Percentiles rank a stretch among this genome's conserved stretches.
These are phyloP conservation scores for Diaporthe vexans DNA, from an alignment of 2,329 filamentous ascomycete species.

Conservation along the genomic window DNA sequence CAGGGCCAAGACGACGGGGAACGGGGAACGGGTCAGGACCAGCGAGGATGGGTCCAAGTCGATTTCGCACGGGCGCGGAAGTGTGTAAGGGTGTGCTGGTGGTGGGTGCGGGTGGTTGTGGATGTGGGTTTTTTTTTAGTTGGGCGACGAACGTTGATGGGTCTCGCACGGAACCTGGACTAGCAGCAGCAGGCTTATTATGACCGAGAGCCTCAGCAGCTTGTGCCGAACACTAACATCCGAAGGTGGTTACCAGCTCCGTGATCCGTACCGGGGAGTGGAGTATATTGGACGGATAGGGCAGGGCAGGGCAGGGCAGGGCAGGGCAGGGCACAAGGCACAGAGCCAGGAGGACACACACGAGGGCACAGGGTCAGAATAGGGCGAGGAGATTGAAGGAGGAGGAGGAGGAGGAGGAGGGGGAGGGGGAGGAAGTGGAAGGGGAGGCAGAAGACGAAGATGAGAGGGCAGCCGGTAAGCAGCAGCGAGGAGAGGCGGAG, in stretches of 20 bases:
- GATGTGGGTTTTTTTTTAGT: conserved; percentile 32
- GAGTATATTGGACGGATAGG: conserved; percentile 25
- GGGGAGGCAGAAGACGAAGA: background rate
- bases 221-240: conserved; percentile 27
- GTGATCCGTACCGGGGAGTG: conserved; percentile 22
- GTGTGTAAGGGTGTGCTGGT: conserved; percentile 16
- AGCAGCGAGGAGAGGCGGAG: background rate
- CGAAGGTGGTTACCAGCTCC: conserved; percentile 32
- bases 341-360: background rate
- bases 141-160: conserved; percentile 34
- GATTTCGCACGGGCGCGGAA: conserved; percentile 33
- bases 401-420: no score
- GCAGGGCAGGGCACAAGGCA: background rate
- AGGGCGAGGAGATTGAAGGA: background rate
- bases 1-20: conserved; percentile 33
- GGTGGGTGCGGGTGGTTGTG: conserved; percentile 32
- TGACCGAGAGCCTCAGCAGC: conserved; percentile 33
- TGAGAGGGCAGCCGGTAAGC: background rate
- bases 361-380: background rate
- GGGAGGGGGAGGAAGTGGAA: background rate
- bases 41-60: conserved; percentile 31
- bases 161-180: conserved; percentile 33
- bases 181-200: conserved; percentile 25
- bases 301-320: conserved; percentile 17
- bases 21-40: conserved; percentile 33